Evolutionary conservation across 2,329 filamentous ascomycete genomes (phyloP), one percentile per base, ranked within the genome.

Genomic region (Ascochyta clinopodiicola): DNA sequence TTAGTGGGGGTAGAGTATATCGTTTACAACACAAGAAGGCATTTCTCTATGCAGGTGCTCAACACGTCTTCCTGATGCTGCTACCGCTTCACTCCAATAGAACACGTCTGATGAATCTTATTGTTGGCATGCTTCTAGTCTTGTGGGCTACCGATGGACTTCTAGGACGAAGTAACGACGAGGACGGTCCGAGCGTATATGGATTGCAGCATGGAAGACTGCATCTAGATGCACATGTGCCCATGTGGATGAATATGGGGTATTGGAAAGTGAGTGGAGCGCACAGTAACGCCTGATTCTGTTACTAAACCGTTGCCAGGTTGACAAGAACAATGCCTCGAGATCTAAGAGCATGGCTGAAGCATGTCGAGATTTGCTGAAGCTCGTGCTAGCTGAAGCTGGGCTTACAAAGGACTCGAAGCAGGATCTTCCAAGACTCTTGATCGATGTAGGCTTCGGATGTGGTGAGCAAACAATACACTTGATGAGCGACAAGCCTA

Each of bases 201-300:
- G 79, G 80, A 1, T 71, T 86, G 6, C 80, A 82, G 17, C 84
- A 86, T 75, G 84, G 82, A 59, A 79, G 82, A 57, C 78, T 86
- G 44, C 84, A 86, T 61, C 59, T 84, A 21, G 70, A 76, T 17
- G 66, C 81, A 1, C 79, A 80, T 1, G 57, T 61, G 4, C 78
- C 77, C n/a, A 84, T 86, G 83, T 87, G 84, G 84, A 86, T 86
- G 83, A 86, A 86, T 52, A 80, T 86, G 73, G 84, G 84, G 0
- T 86, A 83, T 56, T 87, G 84, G 84, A 80, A 79, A 66, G 80
- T 75, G 6, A 42, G 40, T 22, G 9, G 10, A 1, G 9, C 12
- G 6, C 9, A 24, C 9, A 27, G 6, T 21, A 27, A 40, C 19
- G 38, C 19, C 9, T 40, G 13, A 12, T 9, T 19, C 17, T 17